Evolutionary conservation across 2,329 filamentous ascomycete species (phyloP).

Genomic region (Hypoxylon sp.): DNA sequence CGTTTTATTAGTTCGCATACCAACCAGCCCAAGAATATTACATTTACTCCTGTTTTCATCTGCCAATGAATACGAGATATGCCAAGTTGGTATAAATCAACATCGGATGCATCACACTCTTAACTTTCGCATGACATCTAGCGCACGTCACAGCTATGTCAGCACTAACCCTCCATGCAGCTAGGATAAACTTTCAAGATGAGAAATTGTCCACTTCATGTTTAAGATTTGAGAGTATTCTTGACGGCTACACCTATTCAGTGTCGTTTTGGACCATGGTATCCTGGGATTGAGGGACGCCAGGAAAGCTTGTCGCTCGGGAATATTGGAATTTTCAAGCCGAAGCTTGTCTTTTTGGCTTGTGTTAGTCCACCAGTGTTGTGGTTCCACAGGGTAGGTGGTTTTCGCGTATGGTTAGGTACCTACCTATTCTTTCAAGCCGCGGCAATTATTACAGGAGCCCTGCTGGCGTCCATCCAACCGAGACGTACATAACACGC

Average conservation of each 20-base stretch:
- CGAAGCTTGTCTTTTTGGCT: neutral
- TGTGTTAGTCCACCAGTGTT: no score
- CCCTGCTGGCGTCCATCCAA: no score
- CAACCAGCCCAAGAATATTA: neutral
- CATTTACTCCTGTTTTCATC: conserved; percentile 1
- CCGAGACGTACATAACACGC: no score
- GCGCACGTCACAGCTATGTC: conserved; percentile 27
- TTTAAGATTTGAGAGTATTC: no score
- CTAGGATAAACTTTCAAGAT: conserved; percentile 14
- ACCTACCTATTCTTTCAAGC: no score
- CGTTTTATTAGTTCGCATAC: neutral
- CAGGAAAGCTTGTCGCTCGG: conserved; percentile 3
- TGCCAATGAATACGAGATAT: neutral
- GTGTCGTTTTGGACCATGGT: neutral
- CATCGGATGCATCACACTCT: neutral
- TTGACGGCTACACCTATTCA: no score
- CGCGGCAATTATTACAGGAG: no score
- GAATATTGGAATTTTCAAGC: neutral
- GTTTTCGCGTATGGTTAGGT: no score
- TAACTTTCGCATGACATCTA: neutral
- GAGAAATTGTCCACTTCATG: neutral
- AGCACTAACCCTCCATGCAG: conserved; percentile 2
- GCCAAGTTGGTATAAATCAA: neutral
- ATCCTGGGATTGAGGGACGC: neutral
- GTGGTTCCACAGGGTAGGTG: no score